phyloP scores from a whole-genome alignment of 495 filamentous ascomycete species.

The Neurospora tetraspora region DNA sequence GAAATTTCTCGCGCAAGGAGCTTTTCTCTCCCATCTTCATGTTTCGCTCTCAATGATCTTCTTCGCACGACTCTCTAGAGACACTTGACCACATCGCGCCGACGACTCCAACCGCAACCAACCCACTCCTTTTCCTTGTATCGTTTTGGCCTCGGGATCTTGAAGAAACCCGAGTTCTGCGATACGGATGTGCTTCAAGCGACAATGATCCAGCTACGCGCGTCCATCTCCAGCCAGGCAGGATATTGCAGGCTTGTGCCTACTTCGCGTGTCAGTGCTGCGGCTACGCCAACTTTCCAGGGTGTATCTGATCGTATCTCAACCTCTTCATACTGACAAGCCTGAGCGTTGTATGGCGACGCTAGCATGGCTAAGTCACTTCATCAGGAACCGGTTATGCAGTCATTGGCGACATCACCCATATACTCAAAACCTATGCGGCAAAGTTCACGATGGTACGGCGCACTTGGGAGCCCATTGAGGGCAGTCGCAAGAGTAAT shows the following conservation, averaged over 20 bases:
- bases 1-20: not conserved
- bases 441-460: not conserved
- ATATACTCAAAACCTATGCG: not conserved
- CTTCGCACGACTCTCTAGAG: not conserved
- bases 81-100: not conserved
- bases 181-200: not conserved
- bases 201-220: not conserved
- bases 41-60: not conserved
- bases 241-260: not conserved
- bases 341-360: not conserved
- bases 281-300: not conserved
- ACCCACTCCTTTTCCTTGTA: not conserved
- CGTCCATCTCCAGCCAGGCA: not conserved
- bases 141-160: not conserved
- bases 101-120: not conserved
- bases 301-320: not conserved
- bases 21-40: not conserved
- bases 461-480: not conserved
- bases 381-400: not conserved
- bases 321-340: not conserved
- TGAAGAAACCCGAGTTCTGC: not conserved
- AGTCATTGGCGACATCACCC: not conserved
- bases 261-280: not conserved
- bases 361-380: not conserved
- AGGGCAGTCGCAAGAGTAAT: not conserved